Evolutionary conservation across 1,284 basidiomycete species (phyloP).

Genomic region (Trichosporon sp.): DNA sequence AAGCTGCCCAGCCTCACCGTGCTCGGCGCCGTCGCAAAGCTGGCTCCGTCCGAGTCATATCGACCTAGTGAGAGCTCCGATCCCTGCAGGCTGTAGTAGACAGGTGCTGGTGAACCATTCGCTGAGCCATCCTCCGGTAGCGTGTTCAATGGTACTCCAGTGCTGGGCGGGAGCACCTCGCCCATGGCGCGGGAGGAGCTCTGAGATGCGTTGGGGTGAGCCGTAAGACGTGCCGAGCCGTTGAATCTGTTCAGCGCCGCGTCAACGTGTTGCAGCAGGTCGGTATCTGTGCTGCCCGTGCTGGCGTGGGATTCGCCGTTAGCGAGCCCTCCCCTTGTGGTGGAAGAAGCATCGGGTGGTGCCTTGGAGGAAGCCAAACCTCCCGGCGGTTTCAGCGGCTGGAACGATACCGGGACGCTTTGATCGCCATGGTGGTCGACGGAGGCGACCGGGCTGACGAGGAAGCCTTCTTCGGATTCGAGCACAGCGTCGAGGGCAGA

Average conservation of each 20-base stretch:
- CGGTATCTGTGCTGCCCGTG: background rate
- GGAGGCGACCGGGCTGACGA: background rate
- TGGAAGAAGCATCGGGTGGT: background rate
- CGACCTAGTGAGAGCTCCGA: background rate
- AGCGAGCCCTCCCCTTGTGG: background rate
- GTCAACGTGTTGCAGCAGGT: background rate
- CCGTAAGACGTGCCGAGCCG: background rate
- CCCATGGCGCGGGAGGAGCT: background rate
- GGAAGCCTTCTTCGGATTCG: constrained; percentile 1
- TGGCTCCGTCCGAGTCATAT: constrained; percentile 1
- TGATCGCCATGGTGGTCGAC: background rate
- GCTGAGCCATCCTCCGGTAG: background rate
- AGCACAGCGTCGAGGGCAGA: constrained; percentile 5
- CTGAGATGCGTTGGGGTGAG: background rate
- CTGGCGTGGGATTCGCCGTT: background rate
- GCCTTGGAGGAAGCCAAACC: background rate
- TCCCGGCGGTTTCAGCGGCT: constrained; percentile 1
- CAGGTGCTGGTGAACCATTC: background rate
- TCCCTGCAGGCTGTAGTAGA: background rate
- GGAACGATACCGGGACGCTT: background rate
- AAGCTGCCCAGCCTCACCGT: background rate
- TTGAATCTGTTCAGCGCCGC: background rate
- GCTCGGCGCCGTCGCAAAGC: background rate
- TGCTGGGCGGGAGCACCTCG: background rate
- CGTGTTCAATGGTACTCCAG: background rate